Evolutionary conservation across 2,329 filamentous ascomycete species (phyloP), one percentile per base, ranked within the genome.

Genomic region (Epichloe uncinata): DNA sequence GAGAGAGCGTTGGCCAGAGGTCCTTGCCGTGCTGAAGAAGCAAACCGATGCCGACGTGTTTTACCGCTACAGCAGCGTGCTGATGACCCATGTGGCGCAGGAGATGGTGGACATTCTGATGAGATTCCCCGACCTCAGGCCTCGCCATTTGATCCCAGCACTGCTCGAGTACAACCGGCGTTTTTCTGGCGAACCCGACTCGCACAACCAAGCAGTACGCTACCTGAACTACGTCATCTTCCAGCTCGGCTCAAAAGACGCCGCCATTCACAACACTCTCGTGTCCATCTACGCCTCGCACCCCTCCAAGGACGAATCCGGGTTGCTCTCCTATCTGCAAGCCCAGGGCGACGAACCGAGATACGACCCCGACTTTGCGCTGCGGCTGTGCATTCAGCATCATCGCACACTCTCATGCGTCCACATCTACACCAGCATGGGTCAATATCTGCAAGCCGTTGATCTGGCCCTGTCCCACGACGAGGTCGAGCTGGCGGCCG

Each of bases 341-440:
- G 84, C 86, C 0, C 91, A 98, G 67, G 87, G 87, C 33, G 82
- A 87, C 47, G 85, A 93, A 60, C 86, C 87, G 43, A 79, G 81
- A 43, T 98, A 94, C 64, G 93, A 98, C 63, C 87, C 88, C 2
- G 93, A 98, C 66, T 98, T 98, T 67, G 93, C 93, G 1, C 81
- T 98, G 33, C 85, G 93, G 12, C 77, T 97, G 12, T 98, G 93
- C 68, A 97, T 98, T 56, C 86, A 96, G 60, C 83, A 98, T 67
- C 83, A 90, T 57, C 85, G 93, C 42, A 90, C 96, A 1, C 82
- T 95, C 55, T 94, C 88, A 13, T 95, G 90, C 61, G 91, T 97
- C 5, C 90, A 97, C 66, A 96, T 98, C 54, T 98, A 97, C 72
- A 95, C 86, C 50, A 86, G 84, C 53, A 98, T 98, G 91, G 85